These are phyloP conservation scores for Ascocoryne sarcoides DNA, from an alignment of 2,329 filamentous ascomycete species.

Conservation along the genomic window DNA sequence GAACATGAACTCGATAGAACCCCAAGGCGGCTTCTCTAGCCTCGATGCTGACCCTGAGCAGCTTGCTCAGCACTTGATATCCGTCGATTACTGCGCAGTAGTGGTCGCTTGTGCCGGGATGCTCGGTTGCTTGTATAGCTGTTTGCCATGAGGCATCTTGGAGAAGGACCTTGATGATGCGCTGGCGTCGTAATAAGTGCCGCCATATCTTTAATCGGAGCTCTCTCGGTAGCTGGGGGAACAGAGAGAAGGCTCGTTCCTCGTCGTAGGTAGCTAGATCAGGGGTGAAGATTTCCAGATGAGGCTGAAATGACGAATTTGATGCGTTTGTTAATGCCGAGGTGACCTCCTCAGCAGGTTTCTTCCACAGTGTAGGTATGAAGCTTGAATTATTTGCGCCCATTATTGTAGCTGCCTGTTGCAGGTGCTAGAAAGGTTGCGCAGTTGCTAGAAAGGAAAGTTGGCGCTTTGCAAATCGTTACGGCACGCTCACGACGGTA, in stretches of 20 bases:
- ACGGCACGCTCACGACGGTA: too few relatives aligned
- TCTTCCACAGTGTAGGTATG: too few relatives aligned
- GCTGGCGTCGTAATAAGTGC: slow-evolving; percentile 11
- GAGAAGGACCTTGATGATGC: slow-evolving; percentile 17
- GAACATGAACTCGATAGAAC: slow-evolving; percentile 5
- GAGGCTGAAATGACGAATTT: background rate
- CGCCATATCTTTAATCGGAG: slow-evolving; percentile 23
- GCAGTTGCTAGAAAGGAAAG: too few relatives aligned
- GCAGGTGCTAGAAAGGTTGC: too few relatives aligned
- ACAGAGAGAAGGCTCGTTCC: slow-evolving; percentile 5
- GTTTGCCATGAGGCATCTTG: background rate
- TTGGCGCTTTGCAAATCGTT: too few relatives aligned
- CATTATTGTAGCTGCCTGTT: too few relatives aligned
- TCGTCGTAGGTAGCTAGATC: background rate
- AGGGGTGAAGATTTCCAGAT: background rate
- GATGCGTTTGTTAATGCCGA: too few relatives aligned
- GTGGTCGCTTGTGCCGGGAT: background rate
- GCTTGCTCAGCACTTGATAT: slow-evolving; percentile 2
- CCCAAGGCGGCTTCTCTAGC: slow-evolving; percentile 2
- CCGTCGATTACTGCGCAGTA: background rate
- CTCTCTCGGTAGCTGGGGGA: slow-evolving; percentile 19
- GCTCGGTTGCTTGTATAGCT: background rate
- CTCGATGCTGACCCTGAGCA: slow-evolving; percentile 1
- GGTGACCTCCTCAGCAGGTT: too few relatives aligned
- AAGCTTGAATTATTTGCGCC: too few relatives aligned